Base-by-base conservation (phyloP, 352 stramenopile genomes). In the Hyaloperonospora arabidopsidis region DNA sequence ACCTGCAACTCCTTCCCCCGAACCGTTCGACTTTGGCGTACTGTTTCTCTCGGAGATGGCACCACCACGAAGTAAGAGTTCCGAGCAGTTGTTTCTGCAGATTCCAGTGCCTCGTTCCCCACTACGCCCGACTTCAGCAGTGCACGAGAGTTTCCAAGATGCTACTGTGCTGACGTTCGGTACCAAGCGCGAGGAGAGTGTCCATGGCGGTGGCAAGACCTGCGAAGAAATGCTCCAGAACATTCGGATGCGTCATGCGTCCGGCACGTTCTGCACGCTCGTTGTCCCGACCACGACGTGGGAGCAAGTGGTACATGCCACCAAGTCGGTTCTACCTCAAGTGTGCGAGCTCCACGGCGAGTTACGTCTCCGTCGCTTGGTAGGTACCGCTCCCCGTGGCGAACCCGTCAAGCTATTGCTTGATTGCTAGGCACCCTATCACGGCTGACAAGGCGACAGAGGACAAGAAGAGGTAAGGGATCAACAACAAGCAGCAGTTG, bases 181-280 rank as follows among this genome's bases (percentile, higher is more conserved):
- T 19, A 36, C 67, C 8, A 79, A 81, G 51, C 75, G 80, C 23
- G 80, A 90, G 47, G 68, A 73, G 13, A 83, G 74, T 23, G 65
- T 54, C 3, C 76, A 86, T 50, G 78, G 78, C 15, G 81, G 78
- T 11, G 80, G 80, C 38, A 93, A 93, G 59, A 89, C 68, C 7
- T 81, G 76, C 28, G 78, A 69, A 2, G 80, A 91, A 57, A 90
- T 88, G 57, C 63, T 92, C 15, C 66, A 89, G 56, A 91, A 96
- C 56, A 95, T 96, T 53, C 86, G 87, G 55, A 79, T 94, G 71
- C 77, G 83, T 44, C 76, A 91, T 57, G 81, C 81, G 1, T 89
- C 78, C 7, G 81, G 81, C 25, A 88, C 78, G 43, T 89, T 91
- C 35, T 84, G 73, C 57, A 87, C 78, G 17, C 75, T 91, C 28